Evolutionary conservation across 2,329 filamentous ascomycete genomes (phyloP), one percentile per base, ranked within the genome.

Genomic region (Exserohilum turcica): DNA sequence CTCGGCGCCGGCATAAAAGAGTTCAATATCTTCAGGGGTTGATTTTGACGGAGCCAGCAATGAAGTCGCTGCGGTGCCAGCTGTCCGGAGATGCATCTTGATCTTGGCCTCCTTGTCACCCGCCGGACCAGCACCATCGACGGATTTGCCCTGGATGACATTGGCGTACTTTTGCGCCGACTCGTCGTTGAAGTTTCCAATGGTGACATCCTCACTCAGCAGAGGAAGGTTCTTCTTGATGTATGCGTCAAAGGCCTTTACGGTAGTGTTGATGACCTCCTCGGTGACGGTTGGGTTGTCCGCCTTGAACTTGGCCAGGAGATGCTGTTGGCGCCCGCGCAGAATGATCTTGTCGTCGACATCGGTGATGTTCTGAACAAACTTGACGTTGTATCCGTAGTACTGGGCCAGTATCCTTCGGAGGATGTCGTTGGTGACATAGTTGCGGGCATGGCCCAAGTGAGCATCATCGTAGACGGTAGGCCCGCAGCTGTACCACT

Each of bases 311-410:
- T 93, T 84, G 39, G 76, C 78, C 52, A 96, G 86, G 31, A 97
- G 77, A 69, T 92, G 85, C 68, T 94, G 88, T 76, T 94, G 86
- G 67, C 93, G 82, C 12, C 89, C 85, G 49, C 82, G 78, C 12
- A 87, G 72, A 57, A 86, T 86, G 66, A 86, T 90, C 80, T 86
- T 75, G 63, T 76, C 74, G 32, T 76, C 73, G 4, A 77, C 71
- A 56, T 76, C 92, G 24, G 92, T 96, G 59, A 94, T 91, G 77
- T 96, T 96, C 88, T 95, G 94, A 61, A 96, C 90, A 77, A 95
- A 96, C 55, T 87, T 85, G 61, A 96, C 85, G 36, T 91, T 79
- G 74, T 89, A 94, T 56, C 86, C 85, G 73, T 96, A 95, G 76
- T 94, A 93, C 73, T 93, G 86, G 67, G 84, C 80, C 74, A 96